Conservation (phyloP, 768 basidiomycete species). For the Xerocomellus dryophilus region DNA sequence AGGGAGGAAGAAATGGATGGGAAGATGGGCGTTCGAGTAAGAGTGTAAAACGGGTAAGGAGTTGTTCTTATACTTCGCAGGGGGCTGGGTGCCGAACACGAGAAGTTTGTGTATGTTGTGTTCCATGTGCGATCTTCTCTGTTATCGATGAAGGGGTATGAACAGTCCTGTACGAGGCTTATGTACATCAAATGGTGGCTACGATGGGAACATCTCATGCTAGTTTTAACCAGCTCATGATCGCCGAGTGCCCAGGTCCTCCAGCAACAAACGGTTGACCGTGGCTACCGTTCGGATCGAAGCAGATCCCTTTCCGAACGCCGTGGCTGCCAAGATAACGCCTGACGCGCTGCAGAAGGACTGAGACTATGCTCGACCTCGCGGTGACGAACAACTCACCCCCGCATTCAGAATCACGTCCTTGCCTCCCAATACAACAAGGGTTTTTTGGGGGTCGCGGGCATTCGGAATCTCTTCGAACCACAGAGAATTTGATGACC, state of each 20-base stretch:
- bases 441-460: constrained; percentile 57
- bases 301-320: constrained; percentile 61
- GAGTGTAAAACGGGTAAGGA: constrained; percentile 3
- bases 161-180: neutral
- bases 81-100: neutral
- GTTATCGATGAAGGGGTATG: constrained; percentile 22
- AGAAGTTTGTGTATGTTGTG: constrained; percentile 33
- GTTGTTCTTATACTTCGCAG: constrained; percentile 20
- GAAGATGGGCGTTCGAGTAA: constrained; percentile 21
- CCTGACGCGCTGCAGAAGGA: constrained; percentile 54
- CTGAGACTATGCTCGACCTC: neutral
- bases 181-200: constrained; percentile 11
- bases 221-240: constrained; percentile 60
- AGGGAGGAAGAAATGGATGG: neutral
- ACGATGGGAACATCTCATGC: constrained; percentile 8
- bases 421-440: constrained; percentile 79
- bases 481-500: constrained; percentile 86
- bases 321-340: constrained; percentile 77
- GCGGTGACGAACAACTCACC: constrained; percentile 37
- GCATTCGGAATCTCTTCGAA: constrained; percentile 87
- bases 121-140: constrained; percentile 5
- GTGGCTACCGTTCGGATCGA: constrained; percentile 60
- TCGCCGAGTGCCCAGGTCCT: constrained; percentile 49
- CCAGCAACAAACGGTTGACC: constrained; percentile 57
- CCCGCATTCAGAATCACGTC: constrained; percentile 76